Evolutionary conservation across 2,329 filamentous ascomycete species (phyloP).

Genomic region (Dothideomycetidae sp.): DNA sequence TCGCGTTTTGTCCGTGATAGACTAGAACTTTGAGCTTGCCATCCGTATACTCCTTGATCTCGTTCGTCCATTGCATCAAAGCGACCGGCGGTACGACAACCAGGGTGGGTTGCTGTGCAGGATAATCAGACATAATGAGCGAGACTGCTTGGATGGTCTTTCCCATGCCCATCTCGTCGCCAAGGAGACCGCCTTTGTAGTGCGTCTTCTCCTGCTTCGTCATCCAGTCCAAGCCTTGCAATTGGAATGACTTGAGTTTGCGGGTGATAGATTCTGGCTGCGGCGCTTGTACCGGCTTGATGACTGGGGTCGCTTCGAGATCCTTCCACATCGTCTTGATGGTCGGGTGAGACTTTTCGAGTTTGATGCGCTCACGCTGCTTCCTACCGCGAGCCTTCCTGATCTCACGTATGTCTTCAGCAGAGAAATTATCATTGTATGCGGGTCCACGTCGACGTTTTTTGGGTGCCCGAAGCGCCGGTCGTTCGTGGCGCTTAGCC

Average conservation of each 20-base stretch:
- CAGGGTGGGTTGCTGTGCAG: slow-evolving; percentile 64
- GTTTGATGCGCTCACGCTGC: slow-evolving; percentile 44
- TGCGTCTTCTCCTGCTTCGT: slow-evolving; percentile 68
- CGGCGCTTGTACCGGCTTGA: slow-evolving; percentile 48
- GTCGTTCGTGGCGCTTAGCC: too few species aligned
- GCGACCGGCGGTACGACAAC: slow-evolving; percentile 88
- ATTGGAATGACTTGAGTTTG: slow-evolving; percentile 80
- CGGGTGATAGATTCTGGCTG: slow-evolving; percentile 70
- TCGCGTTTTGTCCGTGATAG: slow-evolving; percentile 73
- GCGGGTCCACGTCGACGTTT: slow-evolving; percentile 17
- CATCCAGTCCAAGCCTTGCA: slow-evolving; percentile 93
- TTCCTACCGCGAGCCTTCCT: slow-evolving; percentile 16
- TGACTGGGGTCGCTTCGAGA: slow-evolving; percentile 51
- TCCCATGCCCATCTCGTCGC: slow-evolving; percentile 97
- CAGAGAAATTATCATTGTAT: slow-evolving; percentile 11
- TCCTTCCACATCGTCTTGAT: slow-evolving; percentile 75
- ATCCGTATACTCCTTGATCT: slow-evolving; percentile 55
- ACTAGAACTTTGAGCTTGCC: slow-evolving; percentile 82
- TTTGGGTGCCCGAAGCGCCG: too few species aligned
- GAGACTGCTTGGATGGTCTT: slow-evolving; percentile 98
- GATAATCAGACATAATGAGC: slow-evolving; percentile 94
- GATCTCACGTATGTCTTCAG: slow-evolving; percentile 14
- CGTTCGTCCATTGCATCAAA: slow-evolving; percentile 75
- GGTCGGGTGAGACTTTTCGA: slow-evolving; percentile 64
- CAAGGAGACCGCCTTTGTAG: slow-evolving; percentile 80